Conservation (phyloP, 495 filamentous ascomycete genomes). For the Articulospora tetracladia region DNA sequence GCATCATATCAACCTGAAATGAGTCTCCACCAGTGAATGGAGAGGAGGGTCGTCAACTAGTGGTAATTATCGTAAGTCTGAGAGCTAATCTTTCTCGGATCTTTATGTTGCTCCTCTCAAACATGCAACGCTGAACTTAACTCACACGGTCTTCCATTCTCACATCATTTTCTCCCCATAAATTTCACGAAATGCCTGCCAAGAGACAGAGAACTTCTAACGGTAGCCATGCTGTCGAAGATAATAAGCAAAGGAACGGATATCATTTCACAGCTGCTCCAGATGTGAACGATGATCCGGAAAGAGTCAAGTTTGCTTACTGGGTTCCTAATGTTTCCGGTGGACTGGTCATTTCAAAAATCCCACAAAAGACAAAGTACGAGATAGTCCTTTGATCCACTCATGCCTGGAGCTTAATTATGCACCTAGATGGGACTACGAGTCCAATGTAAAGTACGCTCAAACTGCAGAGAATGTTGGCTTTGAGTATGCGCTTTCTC, state of each 20-base stretch:
- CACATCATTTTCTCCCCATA: too few species aligned
- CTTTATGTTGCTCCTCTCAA: too few species aligned
- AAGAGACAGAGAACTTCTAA: conserved; percentile 11
- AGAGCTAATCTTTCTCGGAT: too few species aligned
- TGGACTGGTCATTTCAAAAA: conserved; percentile 44
- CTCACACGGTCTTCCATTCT: too few species aligned
- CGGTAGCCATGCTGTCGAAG: conserved; percentile 5
- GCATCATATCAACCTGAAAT: background rate
- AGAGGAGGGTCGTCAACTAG: too few species aligned
- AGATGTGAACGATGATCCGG: conserved; percentile 18
- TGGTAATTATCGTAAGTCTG: too few species aligned
- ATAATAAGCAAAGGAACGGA: background rate
- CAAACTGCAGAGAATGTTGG: conserved; percentile 38
- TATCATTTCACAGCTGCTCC: conserved; percentile 11
- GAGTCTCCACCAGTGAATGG: background rate
- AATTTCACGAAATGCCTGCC: background rate
- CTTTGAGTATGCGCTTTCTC: conserved; percentile 45
- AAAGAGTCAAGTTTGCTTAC: conserved; percentile 29
- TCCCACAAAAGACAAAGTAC: conserved; percentile 36
- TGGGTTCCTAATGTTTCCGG: conserved; percentile 49
- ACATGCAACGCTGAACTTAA: too few species aligned
- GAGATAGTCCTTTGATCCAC: background rate
- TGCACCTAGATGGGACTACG: conserved; percentile 34
- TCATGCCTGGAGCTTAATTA: background rate
- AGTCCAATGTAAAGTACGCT: conserved; percentile 40